phyloP scores from a whole-genome alignment of 805 yeast genomes.

The Yarrowia deformans region DNA sequence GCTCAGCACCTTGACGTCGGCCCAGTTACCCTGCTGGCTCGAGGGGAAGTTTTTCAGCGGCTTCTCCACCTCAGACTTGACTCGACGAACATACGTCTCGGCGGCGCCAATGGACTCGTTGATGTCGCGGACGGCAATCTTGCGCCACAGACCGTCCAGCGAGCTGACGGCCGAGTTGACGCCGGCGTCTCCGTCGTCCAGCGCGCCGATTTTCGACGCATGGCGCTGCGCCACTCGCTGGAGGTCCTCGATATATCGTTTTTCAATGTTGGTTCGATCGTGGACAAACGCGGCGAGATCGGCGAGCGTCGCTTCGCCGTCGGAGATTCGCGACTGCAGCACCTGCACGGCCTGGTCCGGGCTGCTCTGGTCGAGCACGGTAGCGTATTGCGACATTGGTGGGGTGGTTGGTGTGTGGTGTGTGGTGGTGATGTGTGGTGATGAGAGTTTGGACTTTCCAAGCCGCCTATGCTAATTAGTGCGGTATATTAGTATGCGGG shows the following conservation, averaged over 20 bases:
- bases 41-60: constrained; percentile 57
- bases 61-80: constrained; percentile 52
- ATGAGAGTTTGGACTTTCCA: constrained; percentile 23
- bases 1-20: constrained; percentile 59
- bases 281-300: constrained; percentile 36
- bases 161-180: constrained; percentile 12
- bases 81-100: constrained; percentile 49
- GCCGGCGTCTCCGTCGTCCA: constrained; percentile 14
- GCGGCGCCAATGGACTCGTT: constrained; percentile 44
- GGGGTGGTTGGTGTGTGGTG: too few species aligned
- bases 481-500: constrained; percentile 36
- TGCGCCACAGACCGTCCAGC: constrained; percentile 28
- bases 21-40: constrained; percentile 59
- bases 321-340: constrained; percentile 21
- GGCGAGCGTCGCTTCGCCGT: constrained; percentile 14
- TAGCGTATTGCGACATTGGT: constrained; percentile 17
- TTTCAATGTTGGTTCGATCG: constrained; percentile 25
- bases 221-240: constrained; percentile 29
- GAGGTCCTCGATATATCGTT: constrained; percentile 33
- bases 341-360: constrained; percentile 24
- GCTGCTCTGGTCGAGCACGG: constrained; percentile 25
- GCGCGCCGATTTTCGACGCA: constrained; percentile 13
- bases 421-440: constrained; percentile 22
- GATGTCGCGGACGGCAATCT: constrained; percentile 33
- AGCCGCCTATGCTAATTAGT: constrained; percentile 5